Evolutionary conservation across 2,329 filamentous ascomycete species (phyloP), one percentile per base, ranked within the genome.

Genomic region (Pestalotiopsis sp.): DNA sequence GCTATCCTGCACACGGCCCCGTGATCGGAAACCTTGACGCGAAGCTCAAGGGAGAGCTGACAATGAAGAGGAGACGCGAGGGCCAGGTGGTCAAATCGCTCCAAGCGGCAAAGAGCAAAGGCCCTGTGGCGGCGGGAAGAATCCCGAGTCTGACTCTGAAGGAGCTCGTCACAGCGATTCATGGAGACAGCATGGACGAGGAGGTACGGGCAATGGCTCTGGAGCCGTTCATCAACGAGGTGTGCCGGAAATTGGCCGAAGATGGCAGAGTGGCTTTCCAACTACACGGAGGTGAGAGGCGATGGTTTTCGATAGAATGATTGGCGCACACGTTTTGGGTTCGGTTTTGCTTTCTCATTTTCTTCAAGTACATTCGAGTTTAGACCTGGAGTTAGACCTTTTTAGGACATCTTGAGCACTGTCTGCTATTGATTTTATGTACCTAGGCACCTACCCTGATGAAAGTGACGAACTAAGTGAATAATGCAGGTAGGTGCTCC

Each of bases 1-100:
- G 91, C 1, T 98, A 97, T 78, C 95, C 95, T 0, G 95, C 92
- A 4, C 95, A 98, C 75, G 95, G 95, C 0, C 86, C 89, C 0
- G 88, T 95, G 1, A 86, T 98, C 14, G 86, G 89, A 38, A 86
- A 96, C 71, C 93, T 93, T 0, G 87, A 84, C 20, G 83, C 81
- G 13, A 95, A 90, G 77, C 91, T 98, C 64, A 73, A 81, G 9
- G 92, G 96, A 77, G 98, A 98, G 77, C 92, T 98, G 71, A 78
- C 83, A 70, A 94, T 97, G 81, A 87, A 95, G 49, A 86, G 88
- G 76, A 86, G 92, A 80, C 87, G 95, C 7, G 95, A 98, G 80
- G 85, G 90, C 27, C 92, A 97, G 77, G 88, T 96, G 3, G 72
- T 95, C 23, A 84, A 86, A 66, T 87, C 90, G 0, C 78, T 97